Evolutionary conservation across 108 stramenopile genomes (phyloP).

Genomic region (Nannochloropsis oceanica): DNA sequence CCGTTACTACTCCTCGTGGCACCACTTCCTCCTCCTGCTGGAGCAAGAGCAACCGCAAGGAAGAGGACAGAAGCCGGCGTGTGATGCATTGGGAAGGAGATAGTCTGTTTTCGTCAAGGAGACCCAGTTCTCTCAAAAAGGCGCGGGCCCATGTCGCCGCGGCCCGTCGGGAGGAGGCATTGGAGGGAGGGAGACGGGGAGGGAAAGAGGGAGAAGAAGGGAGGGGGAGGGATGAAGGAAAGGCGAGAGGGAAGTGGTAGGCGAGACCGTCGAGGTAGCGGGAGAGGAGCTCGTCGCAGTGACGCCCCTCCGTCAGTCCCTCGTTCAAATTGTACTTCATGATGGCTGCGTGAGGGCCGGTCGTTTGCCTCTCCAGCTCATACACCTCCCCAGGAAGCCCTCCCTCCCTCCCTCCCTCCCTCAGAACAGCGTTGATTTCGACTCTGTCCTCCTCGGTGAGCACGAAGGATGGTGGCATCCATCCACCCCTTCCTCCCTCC

Average conservation of each 20-base stretch:
- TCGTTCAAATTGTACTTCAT: neutral
- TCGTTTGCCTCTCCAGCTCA: neutral
- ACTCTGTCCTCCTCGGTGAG: neutral
- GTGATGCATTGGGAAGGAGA: neutral
- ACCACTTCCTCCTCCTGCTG: too few relatives aligned
- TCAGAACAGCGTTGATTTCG: neutral
- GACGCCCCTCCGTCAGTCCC: neutral
- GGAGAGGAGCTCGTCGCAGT: neutral
- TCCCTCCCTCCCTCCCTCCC: neutral
- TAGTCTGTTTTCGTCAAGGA: too few relatives aligned
- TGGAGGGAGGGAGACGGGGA: neutral
- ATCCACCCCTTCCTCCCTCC: too few relatives aligned
- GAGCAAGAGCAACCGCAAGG: too few relatives aligned
- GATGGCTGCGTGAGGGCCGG: neutral
- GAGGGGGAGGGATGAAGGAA: neutral
- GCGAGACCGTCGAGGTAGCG: neutral
- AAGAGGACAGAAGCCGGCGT: neutral
- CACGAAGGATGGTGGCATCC: neutral
- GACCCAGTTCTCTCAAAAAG: too few relatives aligned
- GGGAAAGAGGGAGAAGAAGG: neutral
- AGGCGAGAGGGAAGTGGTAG: neutral
- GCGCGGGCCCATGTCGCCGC: neutral
- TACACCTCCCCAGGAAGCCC: neutral
- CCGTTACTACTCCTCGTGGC: too few relatives aligned
- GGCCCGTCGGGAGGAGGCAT: neutral